These are phyloP conservation scores for Cercospora sp. DNA, from an alignment of 2,329 filamentous ascomycete genomes.

Conservation along the genomic window DNA sequence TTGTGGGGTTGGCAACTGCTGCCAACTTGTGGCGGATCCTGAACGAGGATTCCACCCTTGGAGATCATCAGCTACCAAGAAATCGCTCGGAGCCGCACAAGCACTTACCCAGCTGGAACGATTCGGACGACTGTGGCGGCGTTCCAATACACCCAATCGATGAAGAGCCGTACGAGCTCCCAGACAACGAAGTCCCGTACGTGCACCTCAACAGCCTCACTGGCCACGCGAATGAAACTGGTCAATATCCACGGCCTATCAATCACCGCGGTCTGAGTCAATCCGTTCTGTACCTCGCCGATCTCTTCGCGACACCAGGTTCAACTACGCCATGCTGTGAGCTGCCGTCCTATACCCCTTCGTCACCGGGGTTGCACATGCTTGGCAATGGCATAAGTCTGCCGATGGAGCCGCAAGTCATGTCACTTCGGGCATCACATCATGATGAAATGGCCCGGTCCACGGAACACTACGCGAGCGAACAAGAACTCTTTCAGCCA, in stretches of 20 bases:
- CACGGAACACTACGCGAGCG: slow-evolving; percentile 32
- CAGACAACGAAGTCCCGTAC: slow-evolving; percentile 29
- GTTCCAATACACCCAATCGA: background rate
- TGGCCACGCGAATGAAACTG: slow-evolving; percentile 28
- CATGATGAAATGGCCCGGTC: slow-evolving; percentile 23
- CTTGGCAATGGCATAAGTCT: background rate
- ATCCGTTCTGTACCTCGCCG: slow-evolving; percentile 25
- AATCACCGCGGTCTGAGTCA: slow-evolving; percentile 18
- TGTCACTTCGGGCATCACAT: background rate
- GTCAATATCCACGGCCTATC: slow-evolving; percentile 12
- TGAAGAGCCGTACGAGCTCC: slow-evolving; percentile 24
- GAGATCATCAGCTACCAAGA: background rate
- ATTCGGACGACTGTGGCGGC: slow-evolving; percentile 10
- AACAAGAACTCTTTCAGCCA: slow-evolving; percentile 31
- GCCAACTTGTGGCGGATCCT: slow-evolving; percentile 36
- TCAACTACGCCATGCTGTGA: slow-evolving; percentile 20
- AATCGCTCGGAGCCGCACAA: background rate
- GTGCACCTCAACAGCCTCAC: slow-evolving; percentile 35
- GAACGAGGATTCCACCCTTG: background rate
- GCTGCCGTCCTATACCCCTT: slow-evolving; percentile 10
- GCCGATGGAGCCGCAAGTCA: background rate
- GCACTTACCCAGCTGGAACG: background rate
- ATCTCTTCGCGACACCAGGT: slow-evolving; percentile 14
- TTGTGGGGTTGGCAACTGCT: slow-evolving; percentile 18
- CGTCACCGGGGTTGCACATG: background rate